A percentile compares a stretch with the other conserved stretches of the same genome.
phyloP scores from a whole-genome alignment of 176 grass and related monocot genomes.

The Oropetium thomaeum region DNA sequence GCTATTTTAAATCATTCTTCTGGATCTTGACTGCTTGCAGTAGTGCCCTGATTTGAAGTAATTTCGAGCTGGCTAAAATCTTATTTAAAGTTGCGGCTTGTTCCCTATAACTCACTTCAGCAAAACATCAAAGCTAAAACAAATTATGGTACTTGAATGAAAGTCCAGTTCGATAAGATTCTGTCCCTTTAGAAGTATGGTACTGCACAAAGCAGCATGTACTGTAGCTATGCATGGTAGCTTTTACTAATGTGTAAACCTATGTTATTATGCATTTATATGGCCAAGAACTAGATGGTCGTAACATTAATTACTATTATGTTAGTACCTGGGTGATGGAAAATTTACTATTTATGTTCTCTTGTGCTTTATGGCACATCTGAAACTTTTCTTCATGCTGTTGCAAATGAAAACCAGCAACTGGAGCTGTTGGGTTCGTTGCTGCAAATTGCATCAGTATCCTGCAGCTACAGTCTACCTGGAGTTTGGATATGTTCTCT shows the following conservation, averaged over 20 bases:
- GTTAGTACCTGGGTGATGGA: conserved; percentile 1
- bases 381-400: too few relatives aligned
- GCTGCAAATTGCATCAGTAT: too few relatives aligned
- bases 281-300: background rate
- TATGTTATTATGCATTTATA: background rate
- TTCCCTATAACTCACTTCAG: background rate
- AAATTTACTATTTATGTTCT: too few relatives aligned
- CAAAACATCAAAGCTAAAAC: background rate
- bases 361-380: too few relatives aligned
- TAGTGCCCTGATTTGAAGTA: background rate
- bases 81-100: background rate
- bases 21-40: background rate
- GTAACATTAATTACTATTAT: conserved; percentile 1
- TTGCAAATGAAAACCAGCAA: too few relatives aligned
- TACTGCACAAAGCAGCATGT: background rate
- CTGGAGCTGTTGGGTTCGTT: too few relatives aligned
- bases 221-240: background rate
- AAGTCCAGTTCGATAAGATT: background rate
- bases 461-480: too few relatives aligned
- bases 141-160: background rate
- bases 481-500: too few relatives aligned
- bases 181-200: conserved; percentile 3
- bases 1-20: background rate
- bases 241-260: background rate
- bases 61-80: background rate